A percentile compares a stretch with the other conserved stretches of the same genome.
Conservation (phyloP, 1,284 basidiomycete genomes). For the Irpex rosettiformis region DNA sequence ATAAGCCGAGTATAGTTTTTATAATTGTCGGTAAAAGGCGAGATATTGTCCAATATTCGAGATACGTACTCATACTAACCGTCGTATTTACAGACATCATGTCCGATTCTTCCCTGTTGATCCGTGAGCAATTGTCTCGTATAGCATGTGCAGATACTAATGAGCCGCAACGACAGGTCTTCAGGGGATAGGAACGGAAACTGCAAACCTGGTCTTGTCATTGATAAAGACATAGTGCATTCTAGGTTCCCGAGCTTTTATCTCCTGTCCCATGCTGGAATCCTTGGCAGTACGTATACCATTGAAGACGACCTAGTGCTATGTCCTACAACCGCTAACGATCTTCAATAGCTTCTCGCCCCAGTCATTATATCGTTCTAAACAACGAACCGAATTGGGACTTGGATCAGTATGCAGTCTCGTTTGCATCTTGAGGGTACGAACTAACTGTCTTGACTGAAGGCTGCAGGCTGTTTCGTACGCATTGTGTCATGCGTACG, state of each 20-base stretch:
- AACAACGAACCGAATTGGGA: constrained; percentile 42
- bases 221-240: constrained; percentile 41
- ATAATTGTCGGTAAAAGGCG: constrained; percentile 57
- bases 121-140: constrained; percentile 3
- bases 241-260: constrained; percentile 52
- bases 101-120: constrained; percentile 43
- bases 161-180: too few species aligned
- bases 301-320: not conserved
- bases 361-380: constrained; percentile 59
- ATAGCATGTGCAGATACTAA: not conserved
- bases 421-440: not conserved
- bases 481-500: constrained; percentile 52
- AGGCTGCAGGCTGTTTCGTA: constrained; percentile 56
- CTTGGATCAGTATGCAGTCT: constrained; percentile 30
- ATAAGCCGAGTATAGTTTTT: constrained; percentile 32
- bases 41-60: not conserved
- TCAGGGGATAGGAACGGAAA: constrained; percentile 35
- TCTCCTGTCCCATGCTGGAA: constrained; percentile 52
- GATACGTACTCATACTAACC: not conserved
- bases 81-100: constrained; percentile 36
- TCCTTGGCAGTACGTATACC: constrained; percentile 42
- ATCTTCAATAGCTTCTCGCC: constrained; percentile 47
- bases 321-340: too few species aligned
- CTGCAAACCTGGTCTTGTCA: constrained; percentile 45
- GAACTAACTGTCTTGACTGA: not conserved